Base-by-base conservation (phyloP, 768 basidiomycete species). In the Kwoniella sp. region DNA sequence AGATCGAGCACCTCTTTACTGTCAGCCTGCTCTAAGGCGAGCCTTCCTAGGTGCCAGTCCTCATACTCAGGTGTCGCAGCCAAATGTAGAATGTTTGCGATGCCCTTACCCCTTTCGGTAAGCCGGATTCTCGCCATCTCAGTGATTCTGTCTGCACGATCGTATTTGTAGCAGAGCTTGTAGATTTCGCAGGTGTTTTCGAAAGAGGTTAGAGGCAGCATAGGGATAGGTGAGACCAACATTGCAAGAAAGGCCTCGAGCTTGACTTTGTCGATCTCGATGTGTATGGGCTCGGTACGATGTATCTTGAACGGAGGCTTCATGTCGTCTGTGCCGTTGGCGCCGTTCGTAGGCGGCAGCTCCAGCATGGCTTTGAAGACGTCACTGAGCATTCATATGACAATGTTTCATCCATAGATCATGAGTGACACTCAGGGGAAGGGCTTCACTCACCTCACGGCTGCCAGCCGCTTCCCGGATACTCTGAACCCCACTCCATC, bases 401-500 rank as follows among this genome's bases (percentile, higher is more conserved):
- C n/a, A n/a, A n/a, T n/a, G n/a, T n/a, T n/a, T n/a, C n/a, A n/a
- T n/a, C n/a, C n/a, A n/a, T n/a, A n/a, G n/a, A n/a, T n/a, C n/a
- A n/a, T n/a, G n/a, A n/a, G n/a, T n/a, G n/a, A n/a, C n/a, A n/a
- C n/a, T n/a, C n/a, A n/a, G n/a, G n/a, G n/a, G 12, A n/a, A 30
- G 23, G 29, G 9, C 22, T 9, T 25, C 28, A 3, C 56, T 58
- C 34, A 28, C 38, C 45, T 31, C 9, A 26, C 8, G 9, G 4
- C 23, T 4, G 30, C 20, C 4, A 58, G 58, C 17, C 2, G 7
- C 4, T 47, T 28, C 4, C 28, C 41, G 22, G 37, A 47, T 2
- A 58, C 23, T 22, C 22, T 58, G 45, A 58, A 58, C 12, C 28
- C 13, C 22, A 28, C 47, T n/a, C 58, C 58, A 28, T 58, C 58